Conservation (phyloP, 495 filamentous ascomycete genomes). For the Aspergillus coremiiformis region DNA sequence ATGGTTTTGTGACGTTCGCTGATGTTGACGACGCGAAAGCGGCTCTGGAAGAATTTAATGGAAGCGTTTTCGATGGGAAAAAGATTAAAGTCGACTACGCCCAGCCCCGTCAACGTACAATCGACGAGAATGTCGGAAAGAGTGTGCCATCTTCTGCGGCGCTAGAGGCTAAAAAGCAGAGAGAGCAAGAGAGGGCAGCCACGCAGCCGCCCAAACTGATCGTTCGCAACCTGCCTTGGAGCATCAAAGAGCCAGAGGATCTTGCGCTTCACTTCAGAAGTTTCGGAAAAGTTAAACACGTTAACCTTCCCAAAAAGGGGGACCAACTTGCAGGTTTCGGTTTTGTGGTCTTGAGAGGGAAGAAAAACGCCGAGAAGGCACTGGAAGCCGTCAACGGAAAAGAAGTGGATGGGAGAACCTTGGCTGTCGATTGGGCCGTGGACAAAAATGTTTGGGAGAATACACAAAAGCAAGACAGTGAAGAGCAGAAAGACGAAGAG, state of each 20-base stretch:
- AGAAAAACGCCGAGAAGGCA: conserved; percentile 88
- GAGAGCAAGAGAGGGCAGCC: conserved; percentile 49
- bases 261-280: conserved; percentile 68
- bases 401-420: conserved; percentile 71
- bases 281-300: conserved; percentile 82
- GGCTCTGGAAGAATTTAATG: conserved; percentile 72
- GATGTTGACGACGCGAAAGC: conserved; percentile 81
- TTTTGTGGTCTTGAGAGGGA: conserved; percentile 80
- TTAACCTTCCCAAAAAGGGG: conserved; percentile 69
- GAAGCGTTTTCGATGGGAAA: conserved; percentile 63
- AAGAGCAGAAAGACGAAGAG: conserved; percentile 21
- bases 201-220: conserved; percentile 74
- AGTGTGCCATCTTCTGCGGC: conserved; percentile 41
- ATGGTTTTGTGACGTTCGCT: conserved; percentile 94
- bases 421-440: conserved; percentile 95
- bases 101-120: conserved; percentile 71
- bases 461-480: conserved; percentile 40
- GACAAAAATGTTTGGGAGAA: conserved; percentile 81
- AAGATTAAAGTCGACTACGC: conserved; percentile 83
- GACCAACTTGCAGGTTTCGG: conserved; percentile 78
- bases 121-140: conserved; percentile 41
- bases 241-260: conserved; percentile 77
- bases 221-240: conserved; percentile 94
- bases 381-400: conserved; percentile 80
- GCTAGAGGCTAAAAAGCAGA: conserved; percentile 48